Evolutionary conservation across 2,329 filamentous ascomycete species (phyloP).

Genomic region (Sporothrix phasma): DNA sequence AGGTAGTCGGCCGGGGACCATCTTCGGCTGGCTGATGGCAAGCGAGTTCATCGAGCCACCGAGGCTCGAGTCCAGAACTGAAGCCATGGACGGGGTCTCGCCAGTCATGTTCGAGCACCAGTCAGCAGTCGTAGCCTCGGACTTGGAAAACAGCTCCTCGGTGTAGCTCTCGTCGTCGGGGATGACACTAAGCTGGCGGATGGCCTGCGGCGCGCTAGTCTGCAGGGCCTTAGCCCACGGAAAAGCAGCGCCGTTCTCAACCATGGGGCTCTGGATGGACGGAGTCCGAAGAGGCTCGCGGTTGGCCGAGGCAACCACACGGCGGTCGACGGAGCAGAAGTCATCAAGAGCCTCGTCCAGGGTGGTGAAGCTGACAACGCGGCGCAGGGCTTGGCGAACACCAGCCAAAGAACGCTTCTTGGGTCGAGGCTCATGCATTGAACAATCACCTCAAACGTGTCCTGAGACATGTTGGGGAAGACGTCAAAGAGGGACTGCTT

Average conservation of each 20-base stretch:
- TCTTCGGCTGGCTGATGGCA: slow-evolving; percentile 40
- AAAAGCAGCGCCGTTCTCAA: slow-evolving; percentile 68
- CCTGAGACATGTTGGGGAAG: slow-evolving; percentile 96
- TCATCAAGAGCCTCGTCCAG: slow-evolving; percentile 87
- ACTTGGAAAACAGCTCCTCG: slow-evolving; percentile 78
- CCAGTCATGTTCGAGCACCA: slow-evolving; percentile 72
- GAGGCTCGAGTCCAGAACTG: slow-evolving; percentile 72
- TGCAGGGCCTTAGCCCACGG: slow-evolving; percentile 91
- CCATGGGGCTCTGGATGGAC: slow-evolving; percentile 77
- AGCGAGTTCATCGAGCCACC: slow-evolving; percentile 72
- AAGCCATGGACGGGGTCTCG: slow-evolving; percentile 72
- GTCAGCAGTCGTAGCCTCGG: slow-evolving; percentile 54
- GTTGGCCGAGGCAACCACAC: slow-evolving; percentile 72
- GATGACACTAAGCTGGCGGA: slow-evolving; percentile 80
- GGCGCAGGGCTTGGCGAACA: slow-evolving; percentile 66
- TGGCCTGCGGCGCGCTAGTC: slow-evolving; percentile 56
- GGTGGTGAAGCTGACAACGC: slow-evolving; percentile 83
- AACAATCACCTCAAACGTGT: slow-evolving; percentile 88
- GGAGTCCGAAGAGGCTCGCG: slow-evolving; percentile 92
- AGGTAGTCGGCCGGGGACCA: slow-evolving; percentile 23
- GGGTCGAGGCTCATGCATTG: slow-evolving; percentile 84
- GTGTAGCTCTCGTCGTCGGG: slow-evolving; percentile 66
- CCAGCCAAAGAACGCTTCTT: slow-evolving; percentile 73
- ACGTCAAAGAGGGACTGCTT: slow-evolving; percentile 95
- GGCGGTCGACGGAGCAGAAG: slow-evolving; percentile 76